Evolutionary conservation across 805 yeast genomes (phyloP).

Genomic region (Saccharomycopsis amapae): DNA sequence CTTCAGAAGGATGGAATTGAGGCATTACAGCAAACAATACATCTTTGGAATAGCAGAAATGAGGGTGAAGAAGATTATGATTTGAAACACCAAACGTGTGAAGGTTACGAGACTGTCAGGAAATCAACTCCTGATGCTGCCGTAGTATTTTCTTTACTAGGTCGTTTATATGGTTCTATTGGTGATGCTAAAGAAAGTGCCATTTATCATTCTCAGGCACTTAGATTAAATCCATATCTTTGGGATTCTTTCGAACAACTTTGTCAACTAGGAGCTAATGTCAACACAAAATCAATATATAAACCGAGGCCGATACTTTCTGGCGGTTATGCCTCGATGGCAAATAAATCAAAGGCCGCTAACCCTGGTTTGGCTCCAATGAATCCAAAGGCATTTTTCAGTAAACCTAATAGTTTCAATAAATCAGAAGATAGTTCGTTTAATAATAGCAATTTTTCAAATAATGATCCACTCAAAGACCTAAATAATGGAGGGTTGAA

Average conservation of each 20-base stretch:
- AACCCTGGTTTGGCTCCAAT: conserved; percentile 7
- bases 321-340: not conserved
- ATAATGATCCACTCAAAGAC: not conserved
- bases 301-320: conserved; percentile 23
- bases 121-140: conserved; percentile 56
- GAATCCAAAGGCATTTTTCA: conserved; percentile 11
- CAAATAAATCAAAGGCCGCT: not conserved
- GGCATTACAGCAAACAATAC: conserved; percentile 36
- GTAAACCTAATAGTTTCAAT: not conserved
- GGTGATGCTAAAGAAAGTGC: conserved; percentile 63
- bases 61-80: not conserved
- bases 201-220: conserved; percentile 58
- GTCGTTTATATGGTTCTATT: conserved; percentile 51
- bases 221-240: conserved; percentile 68
- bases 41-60: conserved; percentile 29
- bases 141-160: conserved; percentile 59
- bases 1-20: conserved; percentile 55
- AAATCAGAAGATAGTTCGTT: not conserved
- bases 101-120: conserved; percentile 34
- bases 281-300: conserved; percentile 52
- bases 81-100: too few relatives aligned
- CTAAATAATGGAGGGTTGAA: conserved; percentile 5
- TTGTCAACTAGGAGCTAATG: conserved; percentile 61
- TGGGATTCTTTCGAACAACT: conserved; percentile 83
- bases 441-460: not conserved